Evolutionary conservation across 2,329 filamentous ascomycete genomes (phyloP), one percentile per base, ranked within the genome.

Genomic region (Sporothrix curviconia): DNA sequence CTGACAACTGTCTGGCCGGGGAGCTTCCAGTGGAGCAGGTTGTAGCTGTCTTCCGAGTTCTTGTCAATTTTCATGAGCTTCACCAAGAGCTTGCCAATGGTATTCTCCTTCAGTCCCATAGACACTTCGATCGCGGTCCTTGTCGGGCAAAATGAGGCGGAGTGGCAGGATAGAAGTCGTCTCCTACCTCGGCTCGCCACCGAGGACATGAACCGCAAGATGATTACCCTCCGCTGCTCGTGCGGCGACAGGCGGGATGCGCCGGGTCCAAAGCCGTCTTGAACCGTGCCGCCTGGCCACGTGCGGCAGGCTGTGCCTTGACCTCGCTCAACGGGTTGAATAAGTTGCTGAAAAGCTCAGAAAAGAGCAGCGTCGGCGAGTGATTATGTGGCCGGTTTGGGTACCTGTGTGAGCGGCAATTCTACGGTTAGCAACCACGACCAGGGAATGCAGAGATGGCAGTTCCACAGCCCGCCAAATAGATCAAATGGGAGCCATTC

Each of bases 141-240:
- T 95, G 66, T 95, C 90, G 0, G 92, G 92, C 3, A 96, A 78
- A 58, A 97, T 96, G 47, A 99, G 80, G 19, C 94, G 85, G 70
- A 99, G 81, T n/a, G 1, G 90, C 92, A 0, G 94, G 94, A 68
- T 94, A 97, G 65, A 99, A 89, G 70, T 99, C 94, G 64, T 90
- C 76, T 25, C 94, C 94, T 22, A 96, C 92, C 60, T 96, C 86
- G 57, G 84, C 83, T 39, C 92, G 83, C 94, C 94, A 99, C 69
- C 84, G 81, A 14, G 82, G n/a, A 80, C 64, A 99, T 90, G 74
- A 96, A 99, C 7, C 86, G 79, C 56, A 92, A 83, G 62, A 99
- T 90, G 63, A 96, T 88, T 64, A 85, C 83, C 1, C 87, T 82
- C 37, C 90, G 84, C 61, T 87, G 81, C 69, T 96, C 91, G 63